Conservation (phyloP, 306 rosid genomes). For the Fragaria ananassa region DNA sequence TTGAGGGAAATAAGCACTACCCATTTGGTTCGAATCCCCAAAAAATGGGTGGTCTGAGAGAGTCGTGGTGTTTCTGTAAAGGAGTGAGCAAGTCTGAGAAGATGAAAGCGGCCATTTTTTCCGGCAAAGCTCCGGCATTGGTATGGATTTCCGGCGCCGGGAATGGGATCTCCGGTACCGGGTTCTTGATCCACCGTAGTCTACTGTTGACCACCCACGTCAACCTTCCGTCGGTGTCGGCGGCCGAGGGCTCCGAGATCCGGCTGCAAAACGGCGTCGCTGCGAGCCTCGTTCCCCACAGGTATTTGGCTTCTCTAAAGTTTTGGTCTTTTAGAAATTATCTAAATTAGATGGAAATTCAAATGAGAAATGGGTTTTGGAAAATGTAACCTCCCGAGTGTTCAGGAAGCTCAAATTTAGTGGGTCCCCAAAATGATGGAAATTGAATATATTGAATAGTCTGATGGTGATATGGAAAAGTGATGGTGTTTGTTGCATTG, state of each 20-base stretch:
- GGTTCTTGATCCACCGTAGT: conserved; percentile 81
- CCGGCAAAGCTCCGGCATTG: conserved; percentile 66
- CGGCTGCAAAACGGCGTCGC: conserved; percentile 69
- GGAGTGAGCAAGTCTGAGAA: conserved; percentile 86
- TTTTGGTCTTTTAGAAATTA: not conserved
- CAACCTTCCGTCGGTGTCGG: conserved; percentile 65
- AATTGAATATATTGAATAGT: not conserved
- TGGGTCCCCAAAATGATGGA: conserved; percentile 11
- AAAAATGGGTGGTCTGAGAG: conserved; percentile 72
- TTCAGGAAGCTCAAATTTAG: not conserved
- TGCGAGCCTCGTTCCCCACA: conserved; percentile 64
- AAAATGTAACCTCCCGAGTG: not conserved
- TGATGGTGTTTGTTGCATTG: not conserved
- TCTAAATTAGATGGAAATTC: not conserved
- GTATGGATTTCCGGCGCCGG: conserved; percentile 47
- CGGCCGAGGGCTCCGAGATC: conserved; percentile 81
- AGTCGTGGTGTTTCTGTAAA: conserved; percentile 96
- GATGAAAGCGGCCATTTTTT: conserved; percentile 70
- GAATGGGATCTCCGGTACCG: conserved; percentile 50
- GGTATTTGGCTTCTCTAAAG: conserved; percentile 26
- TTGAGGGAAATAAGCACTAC: not conserved
- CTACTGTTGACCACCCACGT: conserved; percentile 84
- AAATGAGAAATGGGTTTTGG: not conserved
- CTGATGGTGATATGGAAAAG: conserved; percentile 2
- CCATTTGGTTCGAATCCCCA: conserved; percentile 1